phyloP scores from a whole-genome alignment of 2,329 filamentous ascomycete genomes.

The Aspergillus proliferans region DNA sequence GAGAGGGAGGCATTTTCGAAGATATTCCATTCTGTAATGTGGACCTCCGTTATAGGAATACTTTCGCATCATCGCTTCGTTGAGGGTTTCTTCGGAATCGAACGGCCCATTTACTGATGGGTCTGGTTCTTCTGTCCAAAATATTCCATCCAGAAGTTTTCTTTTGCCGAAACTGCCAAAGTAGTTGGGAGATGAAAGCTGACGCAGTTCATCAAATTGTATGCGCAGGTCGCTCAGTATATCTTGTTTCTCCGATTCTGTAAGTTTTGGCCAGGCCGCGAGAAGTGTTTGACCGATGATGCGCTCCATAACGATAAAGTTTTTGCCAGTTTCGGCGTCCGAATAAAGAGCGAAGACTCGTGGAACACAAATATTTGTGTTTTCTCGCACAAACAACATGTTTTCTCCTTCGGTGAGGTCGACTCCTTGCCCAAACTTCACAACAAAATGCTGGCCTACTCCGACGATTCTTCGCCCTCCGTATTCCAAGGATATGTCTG shows the following conservation, averaged over 20 bases:
- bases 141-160: conserved; percentile 19
- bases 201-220: conserved; percentile 18
- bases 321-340: conserved; percentile 12
- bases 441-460: conserved; percentile 13
- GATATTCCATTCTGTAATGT: conserved; percentile 18
- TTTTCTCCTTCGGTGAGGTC: conserved; percentile 25
- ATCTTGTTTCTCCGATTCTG: conserved; percentile 14
- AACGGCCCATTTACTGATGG: conserved; percentile 23
- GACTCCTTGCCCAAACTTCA: conserved; percentile 17
- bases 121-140: conserved; percentile 20
- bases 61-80: conserved; percentile 21
- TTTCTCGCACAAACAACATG: conserved; percentile 24
- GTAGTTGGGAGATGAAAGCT: conserved; percentile 18
- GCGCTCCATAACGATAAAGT: conserved; percentile 28
- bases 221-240: conserved; percentile 14
- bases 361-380: conserved; percentile 22
- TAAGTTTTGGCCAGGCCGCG: conserved; percentile 14
- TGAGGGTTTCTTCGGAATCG: conserved; percentile 19
- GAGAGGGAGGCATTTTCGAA: conserved; percentile 16
- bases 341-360: conserved; percentile 27
- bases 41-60: conserved; percentile 14
- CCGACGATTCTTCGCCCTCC: conserved; percentile 14
- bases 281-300: conserved; percentile 20
- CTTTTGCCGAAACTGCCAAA: conserved; percentile 21
- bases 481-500: conserved; percentile 8